Evolutionary conservation across 345 rosid species (phyloP), one percentile per base, ranked within the genome.

Genomic region (Raphanus raphanistrum): DNA sequence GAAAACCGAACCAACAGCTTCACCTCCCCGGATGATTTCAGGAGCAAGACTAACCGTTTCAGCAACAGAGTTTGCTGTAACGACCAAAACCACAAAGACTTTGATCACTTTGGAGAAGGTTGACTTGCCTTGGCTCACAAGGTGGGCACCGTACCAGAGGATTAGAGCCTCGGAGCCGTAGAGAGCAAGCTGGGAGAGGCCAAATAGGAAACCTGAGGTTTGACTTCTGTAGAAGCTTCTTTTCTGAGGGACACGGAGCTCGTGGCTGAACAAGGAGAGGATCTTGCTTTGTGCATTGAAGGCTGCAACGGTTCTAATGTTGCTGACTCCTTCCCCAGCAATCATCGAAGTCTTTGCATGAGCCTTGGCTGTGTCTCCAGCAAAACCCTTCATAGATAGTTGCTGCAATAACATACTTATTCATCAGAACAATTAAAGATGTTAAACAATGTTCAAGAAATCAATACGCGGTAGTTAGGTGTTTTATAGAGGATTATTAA

Each of bases 291-390:
- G 99, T 0, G 99, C 98, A 83, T 95, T 95, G 83, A 95, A 95
- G 2, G 99, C 99, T 4, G 99, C 99, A 38, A 95, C 99, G 0
- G 99, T 95, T 77, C 99, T 82, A 70, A 95, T 92, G 76, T 95
- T 95, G 88, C 99, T 95, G 55, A 95, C 99, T 77, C 99, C 99
- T 79, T 95, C 99, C 38, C 99, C 99, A 5, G 99, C 99, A 71
- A 95, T 95, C 99, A 95, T 95, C 84, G 98, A 92, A 8, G 99
- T 92, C 88, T 95, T 95, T 6, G 99, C 99, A 72, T 95, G 99
- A 12, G 99, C 99, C 86, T 95, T 91, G 41, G 99, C 99, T 1
- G 99, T 95, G 79, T 95, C 99, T 75, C 99, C 99, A 1, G 99
- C 99, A 85, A 95, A 95, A n/a, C 99, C 99, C 84, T 95, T 92